Evolutionary conservation across 208 protist species (phyloP).

Genomic region (Wallacemonas sp.): DNA sequence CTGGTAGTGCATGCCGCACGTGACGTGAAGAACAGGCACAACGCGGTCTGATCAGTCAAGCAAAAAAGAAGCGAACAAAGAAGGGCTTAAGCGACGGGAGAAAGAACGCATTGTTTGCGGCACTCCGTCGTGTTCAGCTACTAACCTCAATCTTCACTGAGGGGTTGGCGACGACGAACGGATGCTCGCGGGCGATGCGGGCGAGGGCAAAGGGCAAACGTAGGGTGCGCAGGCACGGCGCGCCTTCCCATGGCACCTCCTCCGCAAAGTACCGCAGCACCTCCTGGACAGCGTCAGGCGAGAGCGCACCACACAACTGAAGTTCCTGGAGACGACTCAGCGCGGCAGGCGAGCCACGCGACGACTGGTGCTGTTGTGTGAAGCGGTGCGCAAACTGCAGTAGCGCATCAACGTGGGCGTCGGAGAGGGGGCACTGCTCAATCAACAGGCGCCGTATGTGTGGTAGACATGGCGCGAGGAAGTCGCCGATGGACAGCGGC

Average conservation of each 20-base stretch:
- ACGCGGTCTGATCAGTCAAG: neutral
- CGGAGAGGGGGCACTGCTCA: conserved; percentile 57
- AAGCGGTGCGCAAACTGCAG: conserved; percentile 24
- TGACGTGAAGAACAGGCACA: too few relatives aligned
- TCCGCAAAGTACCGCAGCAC: conserved; percentile 61
- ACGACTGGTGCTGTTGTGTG: neutral
- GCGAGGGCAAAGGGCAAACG: conserved; percentile 30
- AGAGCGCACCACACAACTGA: conserved; percentile 68
- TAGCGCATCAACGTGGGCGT: conserved; percentile 54
- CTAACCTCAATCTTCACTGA: conserved; percentile 1
- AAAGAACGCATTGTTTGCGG: neutral
- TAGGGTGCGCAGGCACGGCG: conserved; percentile 12
- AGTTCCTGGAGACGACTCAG: conserved; percentile 40
- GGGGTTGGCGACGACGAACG: conserved; percentile 30
- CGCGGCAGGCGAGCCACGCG: neutral
- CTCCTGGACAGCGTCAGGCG: conserved; percentile 32
- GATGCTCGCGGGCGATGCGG: conserved; percentile 23
- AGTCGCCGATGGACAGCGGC: conserved; percentile 33
- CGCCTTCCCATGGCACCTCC: conserved; percentile 11
- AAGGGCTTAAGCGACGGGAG: neutral
- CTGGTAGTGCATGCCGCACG: too few relatives aligned
- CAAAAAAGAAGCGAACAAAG: conserved; percentile 8
- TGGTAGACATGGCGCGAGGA: conserved; percentile 29
- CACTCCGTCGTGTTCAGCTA: conserved; percentile 1
- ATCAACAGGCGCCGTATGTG: conserved; percentile 39